These are phyloP conservation scores for Corynascus novoguineensis DNA, from an alignment of 495 filamentous ascomycete genomes.

Conservation along the genomic window DNA sequence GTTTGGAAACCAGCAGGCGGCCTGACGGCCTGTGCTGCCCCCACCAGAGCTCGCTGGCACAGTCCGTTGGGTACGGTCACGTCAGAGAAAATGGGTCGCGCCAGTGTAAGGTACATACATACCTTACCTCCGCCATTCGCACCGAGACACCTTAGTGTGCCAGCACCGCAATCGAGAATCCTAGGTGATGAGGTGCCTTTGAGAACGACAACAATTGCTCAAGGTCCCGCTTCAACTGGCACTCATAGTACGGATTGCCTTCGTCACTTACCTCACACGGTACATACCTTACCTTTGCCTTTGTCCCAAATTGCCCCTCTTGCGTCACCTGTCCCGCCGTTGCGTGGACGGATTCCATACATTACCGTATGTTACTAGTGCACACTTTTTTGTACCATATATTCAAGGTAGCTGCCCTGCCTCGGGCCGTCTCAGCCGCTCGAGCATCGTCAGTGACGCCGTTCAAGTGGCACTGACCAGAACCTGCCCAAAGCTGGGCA, in stretches of 20 bases:
- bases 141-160: too few species aligned
- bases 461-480: conserved; percentile 4
- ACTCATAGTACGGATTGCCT: too few species aligned
- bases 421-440: not conserved
- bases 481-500: not conserved
- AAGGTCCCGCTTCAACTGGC: not conserved
- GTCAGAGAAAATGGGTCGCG: not conserved
- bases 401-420: not conserved
- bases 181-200: too few species aligned
- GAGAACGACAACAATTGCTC: too few species aligned
- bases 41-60: conserved; percentile 1
- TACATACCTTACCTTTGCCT: too few species aligned
- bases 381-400: not conserved
- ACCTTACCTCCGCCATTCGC: too few species aligned
- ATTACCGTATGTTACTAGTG: not conserved
- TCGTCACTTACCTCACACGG: too few species aligned
- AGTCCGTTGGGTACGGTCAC: not conserved
- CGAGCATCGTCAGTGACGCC: not conserved
- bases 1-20: conserved; percentile 6
- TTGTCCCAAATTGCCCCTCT: not conserved
- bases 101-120: too few species aligned
- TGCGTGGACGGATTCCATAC: not conserved
- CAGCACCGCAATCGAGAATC: too few species aligned
- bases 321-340: not conserved
- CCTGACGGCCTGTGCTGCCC: not conserved